Percentiles rank a stretch among this genome's conserved stretches.
phyloP scores from a whole-genome alignment of 2,329 filamentous ascomycete species.

The Cytospora mali region DNA sequence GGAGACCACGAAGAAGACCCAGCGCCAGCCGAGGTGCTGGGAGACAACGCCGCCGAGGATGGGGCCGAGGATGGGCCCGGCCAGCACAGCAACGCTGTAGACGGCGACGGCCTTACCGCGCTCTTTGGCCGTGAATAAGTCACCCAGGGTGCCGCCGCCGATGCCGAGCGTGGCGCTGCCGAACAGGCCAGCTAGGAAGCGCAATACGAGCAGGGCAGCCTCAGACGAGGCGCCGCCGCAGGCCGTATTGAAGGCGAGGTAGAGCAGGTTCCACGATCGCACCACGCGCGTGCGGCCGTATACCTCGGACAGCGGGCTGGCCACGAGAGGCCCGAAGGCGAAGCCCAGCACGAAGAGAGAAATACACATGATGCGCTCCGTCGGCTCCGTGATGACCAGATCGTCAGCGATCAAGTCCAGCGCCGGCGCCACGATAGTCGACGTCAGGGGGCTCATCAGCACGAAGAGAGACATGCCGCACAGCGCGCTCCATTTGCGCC shows the following conservation, averaged over 20 bases:
- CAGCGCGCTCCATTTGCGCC: slow-evolving; percentile 53
- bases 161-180: slow-evolving; percentile 7
- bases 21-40: slow-evolving; percentile 65
- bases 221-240: slow-evolving; percentile 8
- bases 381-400: slow-evolving; percentile 6
- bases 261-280: slow-evolving; percentile 37
- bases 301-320: slow-evolving; percentile 54
- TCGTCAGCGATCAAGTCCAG: neutral
- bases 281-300: slow-evolving; percentile 40
- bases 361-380: too few relatives aligned
- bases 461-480: too few relatives aligned
- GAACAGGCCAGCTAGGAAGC: slow-evolving; percentile 3
- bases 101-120: slow-evolving; percentile 62
- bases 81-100: slow-evolving; percentile 62
- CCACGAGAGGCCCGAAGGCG: too few relatives aligned
- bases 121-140: slow-evolving; percentile 60
- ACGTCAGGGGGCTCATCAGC: slow-evolving; percentile 49
- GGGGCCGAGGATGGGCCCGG: slow-evolving; percentile 68
- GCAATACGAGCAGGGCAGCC: slow-evolving; percentile 7
- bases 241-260: too few relatives aligned
- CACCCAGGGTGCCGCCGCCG: slow-evolving; percentile 33
- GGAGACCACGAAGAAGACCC: slow-evolving; percentile 68
- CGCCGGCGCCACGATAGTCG: slow-evolving; percentile 42
- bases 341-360: too few relatives aligned
- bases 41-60: slow-evolving; percentile 68